phyloP scores from a whole-genome alignment of 2,329 filamentous ascomycete species.

The Ascosphaera pollenicola region DNA sequence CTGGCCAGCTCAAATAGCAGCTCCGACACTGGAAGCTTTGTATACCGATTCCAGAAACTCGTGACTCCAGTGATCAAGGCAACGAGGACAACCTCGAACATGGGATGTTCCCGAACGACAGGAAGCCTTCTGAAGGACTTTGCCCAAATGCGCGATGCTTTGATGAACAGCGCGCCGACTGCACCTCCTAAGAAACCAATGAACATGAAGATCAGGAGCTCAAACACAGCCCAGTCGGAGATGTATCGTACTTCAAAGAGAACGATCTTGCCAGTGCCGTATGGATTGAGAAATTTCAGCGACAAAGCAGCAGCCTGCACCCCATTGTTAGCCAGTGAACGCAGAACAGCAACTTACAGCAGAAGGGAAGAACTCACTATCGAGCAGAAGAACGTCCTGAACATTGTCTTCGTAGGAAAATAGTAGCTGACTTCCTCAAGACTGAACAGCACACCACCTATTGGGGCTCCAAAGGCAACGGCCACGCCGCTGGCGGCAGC shows the following conservation, averaged over 20 bases:
- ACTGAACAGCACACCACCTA: slow-evolving; percentile 86
- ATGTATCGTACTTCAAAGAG: slow-evolving; percentile 85
- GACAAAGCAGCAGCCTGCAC: slow-evolving; percentile 49
- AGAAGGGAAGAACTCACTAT: slow-evolving; percentile 34
- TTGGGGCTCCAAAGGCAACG: slow-evolving; percentile 81
- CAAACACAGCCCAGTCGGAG: slow-evolving; percentile 84
- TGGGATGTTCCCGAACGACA: slow-evolving; percentile 58
- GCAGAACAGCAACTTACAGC: not conserved
- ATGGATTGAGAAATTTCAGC: slow-evolving; percentile 86
- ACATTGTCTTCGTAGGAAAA: slow-evolving; percentile 91
- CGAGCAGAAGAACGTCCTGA: slow-evolving; percentile 95
- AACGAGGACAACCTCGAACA: slow-evolving; percentile 75
- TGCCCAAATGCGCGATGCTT: slow-evolving; percentile 79
- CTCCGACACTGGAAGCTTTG: slow-evolving; percentile 74
- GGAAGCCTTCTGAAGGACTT: slow-evolving; percentile 63
- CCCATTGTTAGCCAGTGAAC: slow-evolving; percentile 6
- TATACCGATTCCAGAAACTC: slow-evolving; percentile 86
- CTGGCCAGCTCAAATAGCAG: slow-evolving; percentile 76
- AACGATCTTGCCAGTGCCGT: slow-evolving; percentile 90
- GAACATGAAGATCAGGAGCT: slow-evolving; percentile 65
- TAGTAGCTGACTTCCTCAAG: slow-evolving; percentile 76
- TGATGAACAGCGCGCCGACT: slow-evolving; percentile 83
- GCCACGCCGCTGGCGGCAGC: slow-evolving; percentile 84
- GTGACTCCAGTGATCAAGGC: slow-evolving; percentile 63
- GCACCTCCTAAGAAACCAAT: slow-evolving; percentile 70